These are phyloP conservation scores for Cocos nucifera DNA, from an alignment of 176 grass and related monocot species.

Conservation along the genomic window DNA sequence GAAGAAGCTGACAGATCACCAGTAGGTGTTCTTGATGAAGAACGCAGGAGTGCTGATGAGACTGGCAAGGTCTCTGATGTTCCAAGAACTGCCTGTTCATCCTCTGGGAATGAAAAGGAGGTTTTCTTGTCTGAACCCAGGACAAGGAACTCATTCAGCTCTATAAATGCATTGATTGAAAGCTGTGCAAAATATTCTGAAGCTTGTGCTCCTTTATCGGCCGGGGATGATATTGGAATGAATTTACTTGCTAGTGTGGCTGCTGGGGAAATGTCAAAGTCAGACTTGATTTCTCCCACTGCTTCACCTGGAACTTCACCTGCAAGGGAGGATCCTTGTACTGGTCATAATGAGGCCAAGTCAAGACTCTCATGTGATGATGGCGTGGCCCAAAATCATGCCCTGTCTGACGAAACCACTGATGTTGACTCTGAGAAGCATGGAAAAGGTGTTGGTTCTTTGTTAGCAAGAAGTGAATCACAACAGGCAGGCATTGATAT, in stretches of 20 bases:
- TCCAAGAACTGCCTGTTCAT: slow-evolving; percentile 29
- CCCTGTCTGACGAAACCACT: slow-evolving; percentile 22
- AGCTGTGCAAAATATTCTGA: slow-evolving; percentile 71
- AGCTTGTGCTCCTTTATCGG: slow-evolving; percentile 38
- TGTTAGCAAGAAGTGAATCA: slow-evolving; percentile 16
- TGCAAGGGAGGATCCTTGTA: slow-evolving; percentile 27
- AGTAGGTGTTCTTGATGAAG: slow-evolving; percentile 34
- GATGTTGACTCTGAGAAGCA: slow-evolving; percentile 27
- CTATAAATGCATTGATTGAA: slow-evolving; percentile 90
- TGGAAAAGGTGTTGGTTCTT: slow-evolving; percentile 17
- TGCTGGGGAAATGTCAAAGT: slow-evolving; percentile 78
- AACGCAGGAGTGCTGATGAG: slow-evolving; percentile 35
- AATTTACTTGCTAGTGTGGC: slow-evolving; percentile 95
- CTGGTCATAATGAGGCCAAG: slow-evolving; percentile 29
- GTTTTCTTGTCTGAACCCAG: slow-evolving; percentile 24
- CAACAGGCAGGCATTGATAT: neutral
- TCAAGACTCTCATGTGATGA: slow-evolving; percentile 28
- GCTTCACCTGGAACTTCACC: slow-evolving; percentile 34
- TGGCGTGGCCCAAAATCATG: slow-evolving; percentile 21
- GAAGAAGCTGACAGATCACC: slow-evolving; percentile 55
- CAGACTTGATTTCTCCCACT: slow-evolving; percentile 45
- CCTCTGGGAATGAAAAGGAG: slow-evolving; percentile 40
- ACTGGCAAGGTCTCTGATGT: slow-evolving; percentile 34
- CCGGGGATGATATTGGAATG: slow-evolving; percentile 74
- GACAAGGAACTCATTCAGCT: slow-evolving; percentile 54